phyloP scores from a whole-genome alignment of 345 rosid genomes.

The Camelina laxa region DNA sequence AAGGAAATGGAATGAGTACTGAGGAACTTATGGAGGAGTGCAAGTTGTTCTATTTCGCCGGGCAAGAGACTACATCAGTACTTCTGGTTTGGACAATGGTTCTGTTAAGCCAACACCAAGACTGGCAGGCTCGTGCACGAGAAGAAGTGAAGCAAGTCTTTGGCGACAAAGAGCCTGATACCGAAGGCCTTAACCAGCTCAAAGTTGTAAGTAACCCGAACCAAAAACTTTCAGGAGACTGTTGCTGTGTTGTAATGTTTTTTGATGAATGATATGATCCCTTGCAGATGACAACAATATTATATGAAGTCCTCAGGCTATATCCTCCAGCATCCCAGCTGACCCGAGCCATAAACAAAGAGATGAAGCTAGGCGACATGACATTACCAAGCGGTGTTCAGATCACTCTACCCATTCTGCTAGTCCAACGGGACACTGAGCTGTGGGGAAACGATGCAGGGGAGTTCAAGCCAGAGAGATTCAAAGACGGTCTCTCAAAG shows the following conservation, averaged over 20 bases:
- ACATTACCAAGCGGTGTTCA: constrained; percentile 44
- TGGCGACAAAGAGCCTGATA: constrained; percentile 42
- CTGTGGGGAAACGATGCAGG: constrained; percentile 62
- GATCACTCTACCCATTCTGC: constrained; percentile 33
- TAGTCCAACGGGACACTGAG: constrained; percentile 51
- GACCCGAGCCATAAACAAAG: constrained; percentile 32
- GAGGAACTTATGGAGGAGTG: constrained; percentile 67
- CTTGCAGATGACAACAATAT: not conserved
- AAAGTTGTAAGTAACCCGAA: constrained; percentile 49
- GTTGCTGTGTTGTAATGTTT: not conserved
- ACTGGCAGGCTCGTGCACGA: constrained; percentile 67
- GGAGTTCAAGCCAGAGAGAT: constrained; percentile 62
- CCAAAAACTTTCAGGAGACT: not conserved
- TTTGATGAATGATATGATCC: not conserved
- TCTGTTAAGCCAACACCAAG: constrained; percentile 49
- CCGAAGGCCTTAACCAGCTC: constrained; percentile 46
- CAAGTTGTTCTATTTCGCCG: constrained; percentile 64
- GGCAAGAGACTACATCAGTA: constrained; percentile 61
- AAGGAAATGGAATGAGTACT: constrained; percentile 44
- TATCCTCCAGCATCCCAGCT: constrained; percentile 43
- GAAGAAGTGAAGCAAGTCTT: constrained; percentile 59
- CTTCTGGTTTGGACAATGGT: constrained; percentile 63
- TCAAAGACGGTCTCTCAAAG: constrained; percentile 54
- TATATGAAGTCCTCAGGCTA: constrained; percentile 55
- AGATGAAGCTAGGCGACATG: constrained; percentile 50